These are phyloP conservation scores for Prunella vulgaris DNA, from an alignment of 257 asterid species.

Conservation along the genomic window DNA sequence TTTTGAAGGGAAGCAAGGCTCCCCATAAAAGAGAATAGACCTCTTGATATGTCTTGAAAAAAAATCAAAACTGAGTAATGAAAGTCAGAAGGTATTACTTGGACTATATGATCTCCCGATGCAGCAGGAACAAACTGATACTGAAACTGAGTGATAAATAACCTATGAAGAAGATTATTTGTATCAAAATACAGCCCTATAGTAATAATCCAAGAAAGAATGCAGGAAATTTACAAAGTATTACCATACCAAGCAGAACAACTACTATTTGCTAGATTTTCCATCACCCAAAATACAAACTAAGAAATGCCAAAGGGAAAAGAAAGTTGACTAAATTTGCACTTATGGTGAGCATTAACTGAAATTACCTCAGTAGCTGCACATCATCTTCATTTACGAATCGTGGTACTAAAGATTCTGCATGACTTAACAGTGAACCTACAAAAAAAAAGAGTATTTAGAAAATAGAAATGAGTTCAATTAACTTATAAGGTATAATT, in stretches of 20 bases:
- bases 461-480: conserved; percentile 15
- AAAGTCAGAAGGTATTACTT: conserved; percentile 44
- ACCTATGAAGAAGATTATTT: conserved; percentile 44
- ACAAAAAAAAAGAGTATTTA: conserved; percentile 24
- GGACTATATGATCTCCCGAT: conserved; percentile 44
- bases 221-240: not conserved
- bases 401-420: conserved; percentile 78
- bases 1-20: conserved; percentile 7
- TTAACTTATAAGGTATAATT: conserved; percentile 15
- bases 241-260: not conserved
- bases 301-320: not conserved
- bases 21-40: not conserved
- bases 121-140: conserved; percentile 44
- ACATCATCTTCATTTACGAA: conserved; percentile 86
- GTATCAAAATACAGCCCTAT: conserved; percentile 17
- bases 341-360: conserved; percentile 10
- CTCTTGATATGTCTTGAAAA: not conserved
- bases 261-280: not conserved
- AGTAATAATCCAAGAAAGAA: not conserved
- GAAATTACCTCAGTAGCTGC: conserved; percentile 77
- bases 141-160: conserved; percentile 56
- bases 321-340: not conserved
- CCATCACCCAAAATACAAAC: conserved; percentile 4
- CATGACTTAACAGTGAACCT: conserved; percentile 94
- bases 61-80: conserved; percentile 1